These are phyloP conservation scores for Filosporella fistucella DNA, from an alignment of 495 filamentous ascomycete genomes.

Conservation along the genomic window DNA sequence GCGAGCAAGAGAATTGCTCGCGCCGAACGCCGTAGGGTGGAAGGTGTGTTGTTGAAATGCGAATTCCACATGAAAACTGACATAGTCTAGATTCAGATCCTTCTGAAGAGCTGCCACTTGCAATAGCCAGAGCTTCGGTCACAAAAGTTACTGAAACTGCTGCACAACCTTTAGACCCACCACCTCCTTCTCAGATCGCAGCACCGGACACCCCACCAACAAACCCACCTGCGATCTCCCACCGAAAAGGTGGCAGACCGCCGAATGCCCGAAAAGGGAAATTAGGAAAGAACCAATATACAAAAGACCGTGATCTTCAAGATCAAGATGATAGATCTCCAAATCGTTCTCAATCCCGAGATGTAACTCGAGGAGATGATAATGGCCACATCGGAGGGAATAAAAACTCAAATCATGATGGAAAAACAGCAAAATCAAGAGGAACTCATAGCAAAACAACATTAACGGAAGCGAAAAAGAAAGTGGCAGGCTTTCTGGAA, in stretches of 20 bases:
- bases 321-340: constrained; percentile 61
- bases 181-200: constrained; percentile 29
- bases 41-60: constrained; percentile 64
- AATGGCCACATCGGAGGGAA: constrained; percentile 16
- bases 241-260: constrained; percentile 58
- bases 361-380: constrained; percentile 33
- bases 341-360: constrained; percentile 60
- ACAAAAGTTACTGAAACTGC: constrained; percentile 26
- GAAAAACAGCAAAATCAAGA: constrained; percentile 29
- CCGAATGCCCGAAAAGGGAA: constrained; percentile 59
- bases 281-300: constrained; percentile 84
- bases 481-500: constrained; percentile 77
- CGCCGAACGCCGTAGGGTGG: constrained; percentile 65
- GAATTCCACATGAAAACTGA: constrained; percentile 24
- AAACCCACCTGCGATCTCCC: constrained; percentile 33
- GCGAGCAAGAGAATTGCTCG: constrained; percentile 70
- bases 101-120: constrained; percentile 50
- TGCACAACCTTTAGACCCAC: constrained; percentile 18
- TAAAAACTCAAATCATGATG: constrained; percentile 23
- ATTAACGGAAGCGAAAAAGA: constrained; percentile 88
- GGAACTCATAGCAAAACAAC: constrained; percentile 61
- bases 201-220: constrained; percentile 29
- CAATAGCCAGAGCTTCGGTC: constrained; percentile 31
- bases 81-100: constrained; percentile 52
- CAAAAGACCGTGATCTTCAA: constrained; percentile 59